Evolutionary conservation across 495 filamentous ascomycete species (phyloP).

Genomic region (Talaromyces borbonicus): DNA sequence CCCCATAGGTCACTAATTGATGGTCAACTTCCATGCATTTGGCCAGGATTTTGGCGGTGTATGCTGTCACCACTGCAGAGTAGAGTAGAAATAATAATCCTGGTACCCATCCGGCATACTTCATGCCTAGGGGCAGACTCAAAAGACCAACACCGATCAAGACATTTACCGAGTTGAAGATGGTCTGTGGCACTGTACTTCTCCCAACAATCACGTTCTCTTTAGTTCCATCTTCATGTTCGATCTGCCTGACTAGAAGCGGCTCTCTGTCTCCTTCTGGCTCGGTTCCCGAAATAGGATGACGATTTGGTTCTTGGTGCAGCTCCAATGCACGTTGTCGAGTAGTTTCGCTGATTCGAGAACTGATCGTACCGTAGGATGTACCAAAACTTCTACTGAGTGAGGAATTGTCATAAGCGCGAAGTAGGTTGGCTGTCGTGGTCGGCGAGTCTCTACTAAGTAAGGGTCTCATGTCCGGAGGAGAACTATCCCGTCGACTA

Average conservation of each 20-base stretch:
- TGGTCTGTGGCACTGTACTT: conserved; percentile 87
- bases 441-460: conserved; percentile 12
- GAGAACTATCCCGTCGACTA: background rate
- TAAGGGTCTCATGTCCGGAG: conserved; percentile 19
- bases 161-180: conserved; percentile 96
- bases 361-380: conserved; percentile 67
- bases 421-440: conserved; percentile 48
- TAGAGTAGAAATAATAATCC: conserved; percentile 67
- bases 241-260: conserved; percentile 74
- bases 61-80: conserved; percentile 65
- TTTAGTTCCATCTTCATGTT: conserved; percentile 76
- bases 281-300: conserved; percentile 10
- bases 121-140: conserved; percentile 80
- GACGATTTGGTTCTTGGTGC: conserved; percentile 58
- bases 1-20: conserved; percentile 79
- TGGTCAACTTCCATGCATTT: conserved; percentile 83
- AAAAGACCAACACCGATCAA: conserved; percentile 86
- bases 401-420: conserved; percentile 54
- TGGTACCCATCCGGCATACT: conserved; percentile 84
- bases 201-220: conserved; percentile 78
- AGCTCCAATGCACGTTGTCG: conserved; percentile 62
- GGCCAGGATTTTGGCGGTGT: conserved; percentile 78
- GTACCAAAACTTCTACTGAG: conserved; percentile 63
- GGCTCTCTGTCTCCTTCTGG: conserved; percentile 64
- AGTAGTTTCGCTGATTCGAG: conserved; percentile 55